Percentiles rank a stretch among this genome's conserved stretches.
phyloP scores from a whole-genome alignment of 257 asterid genomes.

The Solanum clarkiae region DNA sequence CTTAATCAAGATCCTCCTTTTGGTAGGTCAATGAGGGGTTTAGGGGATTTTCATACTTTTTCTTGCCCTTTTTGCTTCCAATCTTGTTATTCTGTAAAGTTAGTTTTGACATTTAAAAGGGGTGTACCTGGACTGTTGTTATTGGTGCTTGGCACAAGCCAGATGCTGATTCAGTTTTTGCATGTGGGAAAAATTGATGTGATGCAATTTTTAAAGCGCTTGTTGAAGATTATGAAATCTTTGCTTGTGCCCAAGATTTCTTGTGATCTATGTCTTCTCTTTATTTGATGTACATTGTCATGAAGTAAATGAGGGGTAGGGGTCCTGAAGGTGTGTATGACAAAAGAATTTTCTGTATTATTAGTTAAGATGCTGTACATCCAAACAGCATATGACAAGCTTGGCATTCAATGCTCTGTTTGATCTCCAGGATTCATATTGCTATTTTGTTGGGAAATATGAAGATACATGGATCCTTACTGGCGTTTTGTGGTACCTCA shows the following conservation, averaged over 20 bases:
- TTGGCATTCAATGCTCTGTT: neutral
- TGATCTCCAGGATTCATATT: neutral
- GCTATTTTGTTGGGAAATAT: neutral
- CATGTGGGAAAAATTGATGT: neutral
- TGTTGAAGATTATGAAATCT: neutral
- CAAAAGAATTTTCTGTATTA: neutral
- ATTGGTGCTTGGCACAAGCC: slow-evolving; percentile 34
- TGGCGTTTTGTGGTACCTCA: neutral
- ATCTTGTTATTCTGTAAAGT: slow-evolving; percentile 27
- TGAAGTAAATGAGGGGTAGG: neutral
- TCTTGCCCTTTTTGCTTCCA: neutral
- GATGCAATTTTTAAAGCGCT: neutral
- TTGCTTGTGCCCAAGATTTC: neutral
- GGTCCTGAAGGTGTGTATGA: neutral
- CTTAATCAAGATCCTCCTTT: slow-evolving; percentile 4
- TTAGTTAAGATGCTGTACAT: neutral
- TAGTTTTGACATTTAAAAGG: slow-evolving; percentile 30
- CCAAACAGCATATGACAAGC: neutral
- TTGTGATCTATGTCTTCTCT: neutral
- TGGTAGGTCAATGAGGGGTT: slow-evolving; percentile 10
- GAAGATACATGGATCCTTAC: neutral
- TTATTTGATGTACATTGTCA: neutral
- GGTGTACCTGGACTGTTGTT: slow-evolving; percentile 20
- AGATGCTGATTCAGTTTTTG: neutral
- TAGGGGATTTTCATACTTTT: slow-evolving; percentile 19